Base-by-base conservation (phyloP, 352 stramenopile genomes). In the Globisporangium heterothallicum region DNA sequence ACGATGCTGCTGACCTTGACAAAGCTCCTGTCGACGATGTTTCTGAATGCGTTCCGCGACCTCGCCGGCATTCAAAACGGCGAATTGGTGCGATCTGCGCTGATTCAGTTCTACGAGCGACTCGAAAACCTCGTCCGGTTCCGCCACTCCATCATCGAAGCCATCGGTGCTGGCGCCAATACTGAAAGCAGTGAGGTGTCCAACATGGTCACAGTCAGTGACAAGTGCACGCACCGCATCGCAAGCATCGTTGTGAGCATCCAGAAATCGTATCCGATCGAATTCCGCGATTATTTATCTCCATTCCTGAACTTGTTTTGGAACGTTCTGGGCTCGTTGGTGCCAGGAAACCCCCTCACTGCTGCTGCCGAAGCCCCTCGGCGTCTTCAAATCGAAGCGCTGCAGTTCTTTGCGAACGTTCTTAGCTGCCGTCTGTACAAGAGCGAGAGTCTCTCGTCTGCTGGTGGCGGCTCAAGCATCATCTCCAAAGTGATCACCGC, bases 331-430 rank as follows among this genome's bases (percentile, higher is more conserved):
- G 60, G 61, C 8, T 49, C 60, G 2, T 74, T 70, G 19, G 52
- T 58, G 34, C 41, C 57, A 16, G 25, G 21, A n/a, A 36, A 49
- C 10, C 22, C 53, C 9, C 29, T 58, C 44, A 26, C 25, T 19
- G 42, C 52, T 21, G 52, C 43, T n/a, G 35, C 26, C 0, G 36
- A 50, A 27, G 47, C 59, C 2, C 74, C 68, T 5, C 43, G 50
- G 36, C 56, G 68, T 6, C 56, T 90, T 4, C 74, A 90, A 48
- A 90, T 92, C 44, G 68, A 90, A 46, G 64, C 80, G 21, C 64
- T 94, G 12, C 75, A 86, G 57, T 94, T 91, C 43, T 78, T 94
- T 36, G 61, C 74, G 9, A 94, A 92, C 30, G 84, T 94, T 25
- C 32, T 92, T n/a, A 77, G 73, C 59, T 93, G 81, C 35, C 64